These are phyloP conservation scores for Fusarium irregulare DNA, from an alignment of 2,329 filamentous ascomycete species.

Conservation along the genomic window DNA sequence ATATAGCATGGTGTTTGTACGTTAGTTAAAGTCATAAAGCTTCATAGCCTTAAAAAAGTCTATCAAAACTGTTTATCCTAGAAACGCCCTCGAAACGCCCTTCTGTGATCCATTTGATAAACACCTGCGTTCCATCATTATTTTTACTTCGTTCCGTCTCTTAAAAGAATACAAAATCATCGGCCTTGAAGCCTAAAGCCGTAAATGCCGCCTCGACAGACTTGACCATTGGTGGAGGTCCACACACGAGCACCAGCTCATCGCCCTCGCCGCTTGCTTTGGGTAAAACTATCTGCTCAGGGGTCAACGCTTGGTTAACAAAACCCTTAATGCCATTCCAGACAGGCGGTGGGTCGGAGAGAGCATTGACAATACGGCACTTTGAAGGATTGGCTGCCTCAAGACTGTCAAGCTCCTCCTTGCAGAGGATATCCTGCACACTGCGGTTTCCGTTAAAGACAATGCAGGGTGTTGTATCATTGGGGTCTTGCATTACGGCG, in stretches of 20 bases:
- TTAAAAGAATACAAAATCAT: constrained; percentile 47
- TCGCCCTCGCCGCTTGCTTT: constrained; percentile 54
- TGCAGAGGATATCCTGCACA: constrained; percentile 86
- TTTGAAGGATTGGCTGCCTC: constrained; percentile 63
- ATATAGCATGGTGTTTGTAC: not conserved
- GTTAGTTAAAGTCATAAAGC: not conserved
- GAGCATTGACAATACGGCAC: constrained; percentile 75
- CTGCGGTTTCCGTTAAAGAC: constrained; percentile 82
- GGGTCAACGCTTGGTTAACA: constrained; percentile 71
- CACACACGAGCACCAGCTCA: constrained; percentile 81
- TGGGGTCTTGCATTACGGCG: constrained; percentile 67
- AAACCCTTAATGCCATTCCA: constrained; percentile 79
- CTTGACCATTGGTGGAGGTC: constrained; percentile 80
- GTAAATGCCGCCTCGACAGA: constrained; percentile 64
- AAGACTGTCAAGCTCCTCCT: constrained; percentile 75
- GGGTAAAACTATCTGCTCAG: constrained; percentile 63
- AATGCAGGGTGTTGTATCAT: constrained; percentile 74
- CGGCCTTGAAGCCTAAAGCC: constrained; percentile 71
- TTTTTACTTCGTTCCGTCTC: no score
- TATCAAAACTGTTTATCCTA: not conserved
- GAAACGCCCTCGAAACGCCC: constrained; percentile 3
- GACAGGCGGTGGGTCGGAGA: constrained; percentile 69
- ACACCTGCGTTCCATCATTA: not conserved
- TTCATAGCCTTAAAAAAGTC: not conserved
- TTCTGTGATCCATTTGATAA: not conserved